Conservation (phyloP, 2,329 filamentous ascomycete genomes). For the Sarocladium oryzae region DNA sequence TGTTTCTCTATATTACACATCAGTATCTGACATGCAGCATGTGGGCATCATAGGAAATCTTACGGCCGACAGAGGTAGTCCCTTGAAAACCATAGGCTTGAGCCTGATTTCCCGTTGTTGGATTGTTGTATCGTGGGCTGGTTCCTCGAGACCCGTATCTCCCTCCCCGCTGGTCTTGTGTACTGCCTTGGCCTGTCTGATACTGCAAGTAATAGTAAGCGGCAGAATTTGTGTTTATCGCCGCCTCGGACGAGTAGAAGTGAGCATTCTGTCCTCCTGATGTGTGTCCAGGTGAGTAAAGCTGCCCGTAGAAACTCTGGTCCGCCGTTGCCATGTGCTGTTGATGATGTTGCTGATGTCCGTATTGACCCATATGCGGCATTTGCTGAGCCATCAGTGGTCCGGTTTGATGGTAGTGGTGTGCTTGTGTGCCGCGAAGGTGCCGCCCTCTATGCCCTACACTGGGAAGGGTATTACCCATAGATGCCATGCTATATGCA, state of each 20-base stretch:
- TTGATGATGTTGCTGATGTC: slow-evolving; percentile 21
- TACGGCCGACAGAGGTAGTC: neutral
- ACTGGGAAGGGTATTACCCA: slow-evolving; percentile 39
- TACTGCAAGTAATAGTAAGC: slow-evolving; percentile 42
- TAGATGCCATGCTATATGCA: slow-evolving; percentile 40
- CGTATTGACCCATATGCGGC: slow-evolving; percentile 34
- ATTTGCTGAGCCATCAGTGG: slow-evolving; percentile 32
- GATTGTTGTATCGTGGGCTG: neutral
- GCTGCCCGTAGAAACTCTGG: slow-evolving; percentile 42
- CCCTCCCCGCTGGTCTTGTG: slow-evolving; percentile 1
- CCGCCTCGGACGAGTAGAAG: slow-evolving; percentile 38
- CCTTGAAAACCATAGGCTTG: neutral
- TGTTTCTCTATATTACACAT: neutral
- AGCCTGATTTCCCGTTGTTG: neutral
- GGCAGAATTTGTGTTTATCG: slow-evolving; percentile 35
- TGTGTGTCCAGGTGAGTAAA: slow-evolving; percentile 25
- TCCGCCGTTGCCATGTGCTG: slow-evolving; percentile 29
- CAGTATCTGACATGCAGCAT: neutral
- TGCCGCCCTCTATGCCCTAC: slow-evolving; percentile 33
- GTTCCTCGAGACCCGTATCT: neutral
- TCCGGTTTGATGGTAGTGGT: slow-evolving; percentile 24
- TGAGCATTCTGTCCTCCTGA: slow-evolving; percentile 31
- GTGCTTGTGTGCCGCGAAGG: slow-evolving; percentile 26
- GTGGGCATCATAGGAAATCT: neutral
- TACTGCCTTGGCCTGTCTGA: slow-evolving; percentile 10